A percentile compares a stretch with the other conserved stretches of the same genome.
phyloP scores from a whole-genome alignment of 441 rosid species.

The Syzygium malaccense region DNA sequence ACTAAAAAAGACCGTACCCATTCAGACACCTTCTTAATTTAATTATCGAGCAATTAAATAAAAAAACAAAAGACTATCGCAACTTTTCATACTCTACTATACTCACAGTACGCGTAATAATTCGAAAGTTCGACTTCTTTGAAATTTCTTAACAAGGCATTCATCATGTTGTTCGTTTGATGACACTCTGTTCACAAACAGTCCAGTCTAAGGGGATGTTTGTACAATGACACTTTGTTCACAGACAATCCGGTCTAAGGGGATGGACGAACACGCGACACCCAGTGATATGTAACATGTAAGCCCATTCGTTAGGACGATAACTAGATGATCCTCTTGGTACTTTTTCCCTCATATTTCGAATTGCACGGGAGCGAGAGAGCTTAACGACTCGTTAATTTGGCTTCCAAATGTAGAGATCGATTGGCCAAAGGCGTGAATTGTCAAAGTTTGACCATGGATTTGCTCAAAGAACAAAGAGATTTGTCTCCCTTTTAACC shows the following conservation, averaged over 20 bases:
- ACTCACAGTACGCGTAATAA: background rate
- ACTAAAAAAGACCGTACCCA: background rate
- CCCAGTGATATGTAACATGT: background rate
- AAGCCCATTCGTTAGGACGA: background rate
- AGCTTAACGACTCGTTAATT: background rate
- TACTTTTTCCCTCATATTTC: background rate
- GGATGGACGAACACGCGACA: background rate
- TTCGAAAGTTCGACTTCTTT: background rate
- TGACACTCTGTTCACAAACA: background rate
- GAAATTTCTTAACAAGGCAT: background rate
- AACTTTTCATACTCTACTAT: background rate
- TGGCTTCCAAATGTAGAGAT: background rate
- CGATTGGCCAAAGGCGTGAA: background rate
- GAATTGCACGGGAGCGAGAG: background rate
- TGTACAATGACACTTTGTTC: too few relatives aligned
- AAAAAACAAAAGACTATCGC: background rate
- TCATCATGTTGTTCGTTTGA: background rate
- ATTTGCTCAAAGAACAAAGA: background rate
- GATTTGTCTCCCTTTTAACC: background rate
- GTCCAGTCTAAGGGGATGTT: background rate
- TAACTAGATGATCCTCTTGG: background rate
- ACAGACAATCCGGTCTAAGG: background rate
- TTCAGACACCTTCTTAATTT: background rate
- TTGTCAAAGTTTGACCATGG: background rate
- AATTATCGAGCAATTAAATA: background rate